A percentile compares a stretch with the other conserved stretches of the same genome.
These are phyloP conservation scores for Rhodotorula kratochvilovae DNA, from an alignment of 768 basidiomycete genomes.

Conservation along the genomic window DNA sequence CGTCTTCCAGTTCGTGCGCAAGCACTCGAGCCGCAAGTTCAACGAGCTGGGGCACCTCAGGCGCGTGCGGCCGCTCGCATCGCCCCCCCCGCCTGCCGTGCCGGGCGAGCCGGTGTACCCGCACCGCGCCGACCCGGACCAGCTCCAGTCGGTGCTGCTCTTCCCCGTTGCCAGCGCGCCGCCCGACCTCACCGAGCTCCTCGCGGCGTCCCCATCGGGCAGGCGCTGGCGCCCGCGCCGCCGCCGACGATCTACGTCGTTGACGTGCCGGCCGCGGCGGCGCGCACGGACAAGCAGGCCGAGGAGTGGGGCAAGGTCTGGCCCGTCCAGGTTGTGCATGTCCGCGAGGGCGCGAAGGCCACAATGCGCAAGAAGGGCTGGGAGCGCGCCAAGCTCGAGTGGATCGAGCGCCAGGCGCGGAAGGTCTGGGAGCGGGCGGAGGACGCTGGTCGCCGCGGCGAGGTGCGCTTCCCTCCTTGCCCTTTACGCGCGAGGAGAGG, in stretches of 20 bases:
- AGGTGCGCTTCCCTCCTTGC: slow-evolving; percentile 56
- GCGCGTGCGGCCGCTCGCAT: slow-evolving; percentile 25
- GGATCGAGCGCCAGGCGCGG: slow-evolving; percentile 70
- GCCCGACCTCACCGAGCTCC: slow-evolving; percentile 9
- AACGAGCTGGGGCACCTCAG: slow-evolving; percentile 35
- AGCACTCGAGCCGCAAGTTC: slow-evolving; percentile 18
- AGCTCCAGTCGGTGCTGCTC: slow-evolving; percentile 21
- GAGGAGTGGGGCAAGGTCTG: slow-evolving; percentile 55
- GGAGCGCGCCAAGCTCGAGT: slow-evolving; percentile 54
- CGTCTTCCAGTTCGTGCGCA: slow-evolving; percentile 32
- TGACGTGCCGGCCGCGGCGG: slow-evolving; percentile 57
- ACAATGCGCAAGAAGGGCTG: slow-evolving; percentile 62
- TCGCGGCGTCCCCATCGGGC: slow-evolving; percentile 16
- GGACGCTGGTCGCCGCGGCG: slow-evolving; percentile 54
- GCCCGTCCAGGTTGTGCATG: slow-evolving; percentile 64
- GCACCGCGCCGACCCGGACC: slow-evolving; percentile 1
- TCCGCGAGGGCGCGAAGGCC: slow-evolving; percentile 48
- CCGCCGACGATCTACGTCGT: slow-evolving; percentile 45
- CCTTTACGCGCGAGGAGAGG: neutral
- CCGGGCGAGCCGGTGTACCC: neutral
- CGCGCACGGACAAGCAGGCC: slow-evolving; percentile 51
- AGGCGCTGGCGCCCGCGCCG: neutral
- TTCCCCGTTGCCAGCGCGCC: slow-evolving; percentile 29
- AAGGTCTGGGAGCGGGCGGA: slow-evolving; percentile 55
- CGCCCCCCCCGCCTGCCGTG: neutral